Base-by-base conservation (phyloP, 2,329 filamentous ascomycete genomes). In the Epichloe scottii region DNA sequence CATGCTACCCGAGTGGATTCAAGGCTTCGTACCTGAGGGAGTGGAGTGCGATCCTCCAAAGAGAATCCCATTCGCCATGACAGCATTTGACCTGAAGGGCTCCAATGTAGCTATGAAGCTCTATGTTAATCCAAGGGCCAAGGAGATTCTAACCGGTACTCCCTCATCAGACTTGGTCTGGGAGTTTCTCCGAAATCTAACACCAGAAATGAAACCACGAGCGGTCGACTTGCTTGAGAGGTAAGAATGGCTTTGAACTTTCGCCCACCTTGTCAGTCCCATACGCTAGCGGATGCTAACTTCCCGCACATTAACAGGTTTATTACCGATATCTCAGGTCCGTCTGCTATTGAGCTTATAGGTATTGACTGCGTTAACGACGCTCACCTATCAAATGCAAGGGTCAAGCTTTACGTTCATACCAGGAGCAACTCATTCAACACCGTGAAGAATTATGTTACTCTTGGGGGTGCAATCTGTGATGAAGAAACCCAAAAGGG, bases 371-470 rank as follows among this genome's bases (percentile, higher is more conserved):
- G 53, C 26, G 43, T 50, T 26, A 44, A 54, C 15, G 51, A 56
- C 34, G 49, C 45, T 10, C 15, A 49, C 11, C 37, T 54, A 6
- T 49, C 53, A 2, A 42, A 51, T 11, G 54, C 54, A 19, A 43
- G 54, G 14, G 49, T 54, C 12, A 56, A 56, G 35, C 30, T 56
- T 14, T 56, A 56, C 49, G 34, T 53, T 17, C 30, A 53, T n/a
- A 46, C 46, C 17, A 26, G 8, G 19, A 53, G 15, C 51, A 56
- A 54, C 47, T 51, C 54, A 3, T 54, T 56, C 42, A 49, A 51
- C 17, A 56, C 54, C 3, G 53, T 54, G 8, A 49, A 47, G 23
- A 48, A 53, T 10, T 51, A 50, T 37, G 38, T 56, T 11, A 56
- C 51, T 10, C 33, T 56, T 15, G 54, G 51, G 6, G 54, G 54